Evolutionary conservation across 2,329 filamentous ascomycete species (phyloP).

Genomic region (Pseudocercospora fuligena): DNA sequence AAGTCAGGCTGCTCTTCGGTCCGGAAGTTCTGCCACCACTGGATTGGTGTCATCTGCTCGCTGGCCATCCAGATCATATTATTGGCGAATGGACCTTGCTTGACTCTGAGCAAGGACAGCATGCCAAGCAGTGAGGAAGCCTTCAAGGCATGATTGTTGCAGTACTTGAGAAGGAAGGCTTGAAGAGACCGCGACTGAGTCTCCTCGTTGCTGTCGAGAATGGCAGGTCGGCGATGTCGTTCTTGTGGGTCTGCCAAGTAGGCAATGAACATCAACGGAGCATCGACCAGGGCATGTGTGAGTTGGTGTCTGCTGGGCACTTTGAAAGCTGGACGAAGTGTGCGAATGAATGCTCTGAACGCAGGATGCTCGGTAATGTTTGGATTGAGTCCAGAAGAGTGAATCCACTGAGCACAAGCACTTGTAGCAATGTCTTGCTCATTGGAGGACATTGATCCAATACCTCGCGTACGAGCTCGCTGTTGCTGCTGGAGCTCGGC

Average conservation of each 20-base stretch:
- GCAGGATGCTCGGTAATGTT: constrained; percentile 31
- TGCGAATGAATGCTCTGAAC: constrained; percentile 30
- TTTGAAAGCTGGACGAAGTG: constrained; percentile 32
- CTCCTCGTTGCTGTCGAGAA: constrained; percentile 33
- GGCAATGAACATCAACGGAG: constrained; percentile 33
- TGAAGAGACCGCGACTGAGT: constrained; percentile 32
- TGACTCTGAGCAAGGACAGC: constrained; percentile 32
- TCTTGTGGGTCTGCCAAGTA: constrained; percentile 32
- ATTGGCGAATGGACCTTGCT: constrained; percentile 31
- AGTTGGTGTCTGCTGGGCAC: constrained; percentile 29
- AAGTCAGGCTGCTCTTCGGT: constrained; percentile 31
- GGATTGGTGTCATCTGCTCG: constrained; percentile 32
- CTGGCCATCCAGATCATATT: constrained; percentile 34
- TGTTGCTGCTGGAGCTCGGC: constrained; percentile 33
- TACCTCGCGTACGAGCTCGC: constrained; percentile 31
- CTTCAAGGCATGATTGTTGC: constrained; percentile 27
- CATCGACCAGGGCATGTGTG: constrained; percentile 32
- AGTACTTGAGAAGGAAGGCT: constrained; percentile 33
- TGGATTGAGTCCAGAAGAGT: constrained; percentile 25
- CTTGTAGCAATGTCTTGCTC: constrained; percentile 32
- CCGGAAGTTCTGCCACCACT: constrained; percentile 36
- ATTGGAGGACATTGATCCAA: constrained; percentile 30
- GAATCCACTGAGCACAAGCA: constrained; percentile 33
- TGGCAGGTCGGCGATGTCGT: constrained; percentile 31
- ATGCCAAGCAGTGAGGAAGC: constrained; percentile 28